phyloP scores from a whole-genome alignment of 495 filamentous ascomycete genomes.

The Gamarada debralockiae region DNA sequence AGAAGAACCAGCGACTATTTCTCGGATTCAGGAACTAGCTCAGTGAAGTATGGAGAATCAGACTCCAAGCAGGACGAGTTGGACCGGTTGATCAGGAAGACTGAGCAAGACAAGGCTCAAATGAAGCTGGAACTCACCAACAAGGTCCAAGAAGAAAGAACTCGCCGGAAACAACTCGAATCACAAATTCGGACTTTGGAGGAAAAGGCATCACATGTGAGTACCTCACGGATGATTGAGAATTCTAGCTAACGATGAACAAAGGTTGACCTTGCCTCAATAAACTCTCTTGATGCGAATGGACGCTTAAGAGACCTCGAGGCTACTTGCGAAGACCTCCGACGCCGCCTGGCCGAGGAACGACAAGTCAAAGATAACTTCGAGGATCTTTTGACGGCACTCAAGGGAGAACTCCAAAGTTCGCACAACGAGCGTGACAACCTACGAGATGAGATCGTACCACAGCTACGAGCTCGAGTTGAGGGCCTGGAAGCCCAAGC shows the following conservation, averaged over 20 bases:
- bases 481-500: conserved; percentile 72
- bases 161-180: conserved; percentile 69
- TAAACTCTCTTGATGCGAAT: conserved; percentile 41
- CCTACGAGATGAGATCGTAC: conserved; percentile 80
- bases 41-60: conserved; percentile 64
- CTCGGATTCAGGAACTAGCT: conserved; percentile 90
- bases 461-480: conserved; percentile 65
- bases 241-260: conserved; percentile 12
- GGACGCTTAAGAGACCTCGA: conserved; percentile 73
- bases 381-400: conserved; percentile 80
- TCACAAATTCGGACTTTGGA: conserved; percentile 77
- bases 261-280: conserved; percentile 38
- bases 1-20: conserved; percentile 96
- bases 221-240: neutral
- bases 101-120: conserved; percentile 88
- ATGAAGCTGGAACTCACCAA: conserved; percentile 77
- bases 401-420: conserved; percentile 77
- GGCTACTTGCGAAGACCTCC: conserved; percentile 69
- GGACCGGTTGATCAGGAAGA: conserved; percentile 73
- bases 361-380: conserved; percentile 88
- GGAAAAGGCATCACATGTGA: conserved; percentile 58
- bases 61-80: conserved; percentile 77
- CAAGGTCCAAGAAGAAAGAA: conserved; percentile 81
- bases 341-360: conserved; percentile 80
- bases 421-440: conserved; percentile 87